Evolutionary conservation across 163 green algal genomes (phyloP), one percentile per base, ranked within the genome.

Genomic region (Dunaliella salina): DNA sequence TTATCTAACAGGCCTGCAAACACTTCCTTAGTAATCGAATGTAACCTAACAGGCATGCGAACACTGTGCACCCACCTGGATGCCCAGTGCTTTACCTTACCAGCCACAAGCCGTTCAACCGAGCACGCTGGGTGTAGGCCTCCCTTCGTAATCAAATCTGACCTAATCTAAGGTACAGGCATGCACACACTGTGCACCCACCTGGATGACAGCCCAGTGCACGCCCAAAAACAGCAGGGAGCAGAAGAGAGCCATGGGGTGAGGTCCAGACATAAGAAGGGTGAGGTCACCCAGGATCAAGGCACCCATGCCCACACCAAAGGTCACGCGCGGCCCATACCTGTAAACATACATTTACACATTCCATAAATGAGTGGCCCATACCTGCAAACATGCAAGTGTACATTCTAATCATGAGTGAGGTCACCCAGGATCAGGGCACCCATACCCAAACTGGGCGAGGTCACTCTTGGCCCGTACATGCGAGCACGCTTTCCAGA

Each of bases 231-330:
- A 91, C 33, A 86, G 33, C 50, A 87, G 90, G 0, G 91, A 85
- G 1, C 83, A 87, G 85, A 94, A 94, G 26, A 94, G 87, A 8
- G 91, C 91, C 71, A 85, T 57, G 1, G 87, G 88, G 87, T 92
- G 87, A 0, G 84, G 29, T 12, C 88, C 90, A 25, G 72, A 87
- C 33, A 88, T 40, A 80, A 94, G 82, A 83, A 94, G 88, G 45
- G 89, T 82, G 26, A 93, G 87, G 89, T 94, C 86, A 40, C 90
- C 91, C 18, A 87, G 85, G 33, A 94, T 89, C 15, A 93, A 86
- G 0, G 89, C 81, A 34, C 75, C 67, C 87, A 94, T 92, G 85
- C 90, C 90, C 45, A 94, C 86, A 3, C 84, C 91, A 78, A 94
- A 93, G 3, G 91, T 94, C 5, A 85, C 87, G 17, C 85, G 80